Conservation (phyloP, 2,329 filamentous ascomycete species). For the Monosporascus sp. region DNA sequence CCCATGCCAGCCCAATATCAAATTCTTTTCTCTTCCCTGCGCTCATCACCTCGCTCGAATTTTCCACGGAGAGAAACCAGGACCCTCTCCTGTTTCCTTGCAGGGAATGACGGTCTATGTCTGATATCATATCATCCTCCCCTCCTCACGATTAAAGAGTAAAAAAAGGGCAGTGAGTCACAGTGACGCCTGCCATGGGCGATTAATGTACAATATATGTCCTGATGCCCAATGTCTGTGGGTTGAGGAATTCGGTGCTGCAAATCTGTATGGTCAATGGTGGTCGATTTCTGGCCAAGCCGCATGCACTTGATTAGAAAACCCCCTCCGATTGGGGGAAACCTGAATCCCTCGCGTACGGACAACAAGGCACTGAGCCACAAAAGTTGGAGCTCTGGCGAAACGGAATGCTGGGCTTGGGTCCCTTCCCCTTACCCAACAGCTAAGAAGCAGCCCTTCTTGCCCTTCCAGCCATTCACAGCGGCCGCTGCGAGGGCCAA, state of each 20-base stretch:
- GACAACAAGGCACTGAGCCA: not conserved
- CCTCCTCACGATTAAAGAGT: not conserved
- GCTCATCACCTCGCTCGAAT: not conserved
- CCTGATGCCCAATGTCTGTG: not conserved
- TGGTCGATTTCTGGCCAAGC: not conserved
- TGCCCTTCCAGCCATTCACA: not conserved
- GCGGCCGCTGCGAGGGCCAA: not conserved
- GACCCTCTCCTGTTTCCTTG: not conserved
- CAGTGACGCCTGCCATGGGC: not conserved
- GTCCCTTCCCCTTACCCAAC: not conserved
- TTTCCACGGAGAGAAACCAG: not conserved
- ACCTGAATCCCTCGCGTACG: not conserved
- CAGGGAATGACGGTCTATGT: not conserved
- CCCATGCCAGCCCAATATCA: not conserved
- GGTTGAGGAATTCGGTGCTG: not conserved
- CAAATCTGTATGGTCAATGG: constrained; percentile 1
- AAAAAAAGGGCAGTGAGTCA: not conserved
- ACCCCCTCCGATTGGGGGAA: not conserved
- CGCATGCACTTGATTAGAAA: not conserved
- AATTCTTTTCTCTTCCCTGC: not conserved
- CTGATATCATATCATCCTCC: not conserved
- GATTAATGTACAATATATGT: not conserved
- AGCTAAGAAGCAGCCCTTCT: not conserved
- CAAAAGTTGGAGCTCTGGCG: not conserved
- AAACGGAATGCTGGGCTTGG: not conserved